These are phyloP conservation scores for Boletus edulis DNA, from an alignment of 768 basidiomycete genomes.

Conservation along the genomic window DNA sequence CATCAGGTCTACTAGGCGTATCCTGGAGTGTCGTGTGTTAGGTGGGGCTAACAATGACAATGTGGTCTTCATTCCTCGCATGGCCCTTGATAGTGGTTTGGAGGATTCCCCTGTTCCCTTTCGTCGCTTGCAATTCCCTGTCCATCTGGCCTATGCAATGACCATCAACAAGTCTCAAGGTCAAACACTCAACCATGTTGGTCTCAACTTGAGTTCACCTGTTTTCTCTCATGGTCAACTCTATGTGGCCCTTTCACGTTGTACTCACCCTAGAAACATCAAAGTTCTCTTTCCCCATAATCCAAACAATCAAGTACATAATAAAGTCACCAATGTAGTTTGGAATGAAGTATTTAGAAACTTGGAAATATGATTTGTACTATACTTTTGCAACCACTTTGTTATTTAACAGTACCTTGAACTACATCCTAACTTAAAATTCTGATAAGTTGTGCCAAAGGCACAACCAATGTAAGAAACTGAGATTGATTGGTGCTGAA, in stretches of 20 bases:
- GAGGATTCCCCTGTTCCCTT: constrained; percentile 25
- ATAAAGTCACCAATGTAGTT: no score
- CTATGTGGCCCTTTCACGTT: background rate
- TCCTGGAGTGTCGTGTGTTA: no score
- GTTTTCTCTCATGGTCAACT: background rate
- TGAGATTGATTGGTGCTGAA: no score
- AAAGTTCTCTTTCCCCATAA: background rate
- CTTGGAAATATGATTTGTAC: no score
- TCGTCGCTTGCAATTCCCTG: constrained; percentile 27
- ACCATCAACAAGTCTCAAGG: constrained; percentile 41
- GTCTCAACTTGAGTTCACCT: constrained; percentile 24
- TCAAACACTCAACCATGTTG: constrained; percentile 20
- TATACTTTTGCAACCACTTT: no score
- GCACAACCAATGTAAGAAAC: no score
- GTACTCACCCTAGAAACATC: background rate
- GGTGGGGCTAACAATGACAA: background rate
- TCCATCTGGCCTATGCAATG: constrained; percentile 37
- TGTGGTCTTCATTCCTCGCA: constrained; percentile 29
- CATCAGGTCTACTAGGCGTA: no score
- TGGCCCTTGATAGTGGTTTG: constrained; percentile 19
- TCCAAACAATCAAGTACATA: no score
- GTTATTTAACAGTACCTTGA: no score
- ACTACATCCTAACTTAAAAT: no score
- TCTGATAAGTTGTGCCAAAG: no score
- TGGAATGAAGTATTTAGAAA: no score